phyloP scores from a whole-genome alignment of 2,329 filamentous ascomycete genomes.

The Celoporthe dispersa region DNA sequence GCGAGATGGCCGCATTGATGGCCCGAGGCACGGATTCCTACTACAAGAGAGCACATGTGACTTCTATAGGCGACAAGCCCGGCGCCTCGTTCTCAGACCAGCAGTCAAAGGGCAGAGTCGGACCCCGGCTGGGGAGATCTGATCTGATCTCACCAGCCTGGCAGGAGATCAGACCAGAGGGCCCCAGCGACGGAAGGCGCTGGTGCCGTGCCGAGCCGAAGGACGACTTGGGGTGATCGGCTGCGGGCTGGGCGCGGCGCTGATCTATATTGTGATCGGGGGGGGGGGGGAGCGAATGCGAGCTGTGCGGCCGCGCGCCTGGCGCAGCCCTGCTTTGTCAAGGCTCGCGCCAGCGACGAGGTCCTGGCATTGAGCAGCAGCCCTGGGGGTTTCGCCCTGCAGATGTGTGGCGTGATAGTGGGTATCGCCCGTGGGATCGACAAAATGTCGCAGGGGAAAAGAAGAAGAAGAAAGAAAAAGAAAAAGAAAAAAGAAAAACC shows the following conservation, averaged over 20 bases:
- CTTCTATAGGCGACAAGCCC: too few species aligned
- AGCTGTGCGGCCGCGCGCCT: not conserved
- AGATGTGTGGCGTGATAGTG: not conserved
- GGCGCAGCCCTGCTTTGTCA: not conserved
- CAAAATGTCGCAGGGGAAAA: not conserved
- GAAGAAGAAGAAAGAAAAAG: too few species aligned
- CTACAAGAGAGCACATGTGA: not conserved
- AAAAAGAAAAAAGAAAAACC: not conserved
- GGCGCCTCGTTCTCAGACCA: too few species aligned
- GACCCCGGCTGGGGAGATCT: not conserved
- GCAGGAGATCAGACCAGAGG: conserved; percentile 2
- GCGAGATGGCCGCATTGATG: not conserved
- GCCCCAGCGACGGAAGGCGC: conserved; percentile 2
- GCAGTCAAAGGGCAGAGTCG: not conserved
- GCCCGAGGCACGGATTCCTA: not conserved
- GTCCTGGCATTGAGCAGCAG: not conserved
- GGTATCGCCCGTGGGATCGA: not conserved
- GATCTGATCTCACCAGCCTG: not conserved
- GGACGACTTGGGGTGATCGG: not conserved
- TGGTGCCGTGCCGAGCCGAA: not conserved
- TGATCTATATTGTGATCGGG: not conserved
- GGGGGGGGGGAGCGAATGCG: not conserved
- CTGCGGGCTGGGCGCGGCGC: not conserved
- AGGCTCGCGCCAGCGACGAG: not conserved
- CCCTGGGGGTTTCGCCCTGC: not conserved